Percentiles rank a stretch among this genome's conserved stretches.
These are phyloP conservation scores for Monosporascus sp. DNA, from an alignment of 2,329 filamentous ascomycete species.

Conservation along the genomic window DNA sequence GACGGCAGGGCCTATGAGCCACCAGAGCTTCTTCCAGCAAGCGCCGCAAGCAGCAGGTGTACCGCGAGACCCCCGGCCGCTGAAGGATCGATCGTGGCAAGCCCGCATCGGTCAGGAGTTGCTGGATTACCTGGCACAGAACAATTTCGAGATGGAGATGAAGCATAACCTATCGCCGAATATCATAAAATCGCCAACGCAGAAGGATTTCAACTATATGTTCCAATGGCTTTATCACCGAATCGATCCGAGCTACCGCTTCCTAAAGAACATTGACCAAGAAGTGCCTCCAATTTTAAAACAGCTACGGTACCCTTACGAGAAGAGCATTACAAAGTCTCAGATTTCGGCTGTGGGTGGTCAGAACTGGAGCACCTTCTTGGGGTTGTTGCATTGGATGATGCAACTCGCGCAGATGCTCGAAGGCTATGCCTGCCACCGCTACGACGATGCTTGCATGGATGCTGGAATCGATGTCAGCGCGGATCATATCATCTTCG, in stretches of 20 bases:
- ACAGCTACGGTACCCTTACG: constrained; percentile 89
- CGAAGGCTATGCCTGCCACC: constrained; percentile 70
- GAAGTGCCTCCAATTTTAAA: constrained; percentile 91
- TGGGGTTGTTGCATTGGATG: constrained; percentile 96
- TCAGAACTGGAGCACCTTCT: constrained; percentile 93
- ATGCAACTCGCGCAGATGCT: constrained; percentile 96
- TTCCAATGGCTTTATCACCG: constrained; percentile 97
- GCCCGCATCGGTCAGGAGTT: constrained; percentile 81
- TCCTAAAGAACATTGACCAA: constrained; percentile 90
- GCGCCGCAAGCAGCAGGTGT: constrained; percentile 76
- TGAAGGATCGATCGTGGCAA: constrained; percentile 77
- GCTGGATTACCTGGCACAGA: constrained; percentile 82
- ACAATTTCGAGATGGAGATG: constrained; percentile 98
- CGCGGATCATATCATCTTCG: constrained; percentile 89
- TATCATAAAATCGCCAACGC: constrained; percentile 86
- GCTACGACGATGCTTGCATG: constrained; percentile 84
- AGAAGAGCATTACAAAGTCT: constrained; percentile 93
- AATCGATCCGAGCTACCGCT: constrained; percentile 89
- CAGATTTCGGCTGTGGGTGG: constrained; percentile 92
- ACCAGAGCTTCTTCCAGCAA: constrained; percentile 94
- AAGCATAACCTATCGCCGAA: constrained; percentile 90
- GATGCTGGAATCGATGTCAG: constrained; percentile 84
- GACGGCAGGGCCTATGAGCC: constrained; percentile 58
- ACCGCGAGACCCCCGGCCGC: constrained; percentile 77
- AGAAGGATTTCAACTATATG: constrained; percentile 97